Evolutionary conservation across 2,329 filamentous ascomycete species (phyloP), one percentile per base, ranked within the genome.

Genomic region (Diaporthe destruens): DNA sequence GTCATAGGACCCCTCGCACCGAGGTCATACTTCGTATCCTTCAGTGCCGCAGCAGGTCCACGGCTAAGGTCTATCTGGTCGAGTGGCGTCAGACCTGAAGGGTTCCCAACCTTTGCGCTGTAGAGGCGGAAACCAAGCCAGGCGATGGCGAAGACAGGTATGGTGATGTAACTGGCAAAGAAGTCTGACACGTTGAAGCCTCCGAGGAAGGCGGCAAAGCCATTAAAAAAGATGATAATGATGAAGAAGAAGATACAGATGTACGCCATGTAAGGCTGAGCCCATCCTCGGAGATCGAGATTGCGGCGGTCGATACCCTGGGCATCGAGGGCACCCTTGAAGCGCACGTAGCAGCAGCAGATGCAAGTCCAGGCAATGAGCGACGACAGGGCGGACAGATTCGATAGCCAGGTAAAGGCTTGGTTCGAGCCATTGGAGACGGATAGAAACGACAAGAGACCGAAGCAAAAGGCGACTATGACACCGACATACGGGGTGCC

Each of bases 351-450:
- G 32, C 78, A 78, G 23, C 77, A 42, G 74, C 78, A 79, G 63
- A 81, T 77, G 59, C 75, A 76, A 44, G 78, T 77, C 80, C 80
- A 82, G 29, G 79, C 79, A 71, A 81, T 80, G 57, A 81, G 75
- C 59, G 76, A 77, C 23, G 77, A 72, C 29, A 79, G 85, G 72
- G 86, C 89, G 56, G 85, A 87, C 39, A 89, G 79, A 76, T 87
- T 88, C 54, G 87, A 84, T 75, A 89, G 86, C 87, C 87, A 89
- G 71, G 84, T 84, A 79, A 89, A 89, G 0, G 88, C 87, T 18
- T 84, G 82, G 20, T 82, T 80, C 6, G 82, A 82, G 59, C 78
- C 81, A 67, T 80, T 84, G 20, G 80, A 83, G 25, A 85, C 82
- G 71, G 84, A 87, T 18, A 88, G 80, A 75, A 87, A 88, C 2